Conservation (phyloP, 75 land plant species). For the Cupressus sempervirens region DNA sequence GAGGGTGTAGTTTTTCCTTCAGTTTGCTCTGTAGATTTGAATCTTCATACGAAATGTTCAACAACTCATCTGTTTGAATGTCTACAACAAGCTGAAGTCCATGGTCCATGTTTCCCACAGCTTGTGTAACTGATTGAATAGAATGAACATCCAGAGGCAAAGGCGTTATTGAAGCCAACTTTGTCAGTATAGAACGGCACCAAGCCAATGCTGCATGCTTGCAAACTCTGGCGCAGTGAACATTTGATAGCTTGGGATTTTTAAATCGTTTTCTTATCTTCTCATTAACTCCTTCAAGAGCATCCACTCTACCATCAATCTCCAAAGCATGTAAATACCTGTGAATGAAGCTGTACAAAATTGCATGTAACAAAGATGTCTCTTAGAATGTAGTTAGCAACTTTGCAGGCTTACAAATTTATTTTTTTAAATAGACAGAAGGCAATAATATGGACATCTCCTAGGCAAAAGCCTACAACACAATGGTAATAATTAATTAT, state of each 20-base stretch:
- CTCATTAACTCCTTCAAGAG: slow-evolving; percentile 85
- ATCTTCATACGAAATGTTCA: slow-evolving; percentile 44
- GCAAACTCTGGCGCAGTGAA: slow-evolving; percentile 67
- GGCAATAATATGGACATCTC: not conserved
- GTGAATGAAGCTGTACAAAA: slow-evolving; percentile 66
- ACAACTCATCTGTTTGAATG: slow-evolving; percentile 47
- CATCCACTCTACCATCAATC: slow-evolving; percentile 57
- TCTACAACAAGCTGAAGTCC: slow-evolving; percentile 54
- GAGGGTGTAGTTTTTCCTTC: slow-evolving; percentile 38
- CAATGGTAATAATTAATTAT: too few relatives aligned
- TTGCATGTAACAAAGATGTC: not conserved
- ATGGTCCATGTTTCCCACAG: slow-evolving; percentile 16
- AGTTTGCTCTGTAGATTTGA: slow-evolving; percentile 23
- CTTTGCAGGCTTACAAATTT: not conserved
- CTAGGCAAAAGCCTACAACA: too few relatives aligned
- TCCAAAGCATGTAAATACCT: slow-evolving; percentile 69
- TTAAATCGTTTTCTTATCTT: slow-evolving; percentile 93
- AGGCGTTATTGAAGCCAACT: slow-evolving; percentile 70
- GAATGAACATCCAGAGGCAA: slow-evolving; percentile 14
- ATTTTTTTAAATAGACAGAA: not conserved
- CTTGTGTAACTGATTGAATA: slow-evolving; percentile 10
- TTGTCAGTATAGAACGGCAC: slow-evolving; percentile 80
- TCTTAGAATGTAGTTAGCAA: not conserved
- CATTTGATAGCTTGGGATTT: slow-evolving; percentile 73
- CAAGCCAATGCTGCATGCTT: slow-evolving; percentile 91